These are phyloP conservation scores for Castanea crenata DNA, from an alignment of 306 rosid genomes.

Conservation along the genomic window DNA sequence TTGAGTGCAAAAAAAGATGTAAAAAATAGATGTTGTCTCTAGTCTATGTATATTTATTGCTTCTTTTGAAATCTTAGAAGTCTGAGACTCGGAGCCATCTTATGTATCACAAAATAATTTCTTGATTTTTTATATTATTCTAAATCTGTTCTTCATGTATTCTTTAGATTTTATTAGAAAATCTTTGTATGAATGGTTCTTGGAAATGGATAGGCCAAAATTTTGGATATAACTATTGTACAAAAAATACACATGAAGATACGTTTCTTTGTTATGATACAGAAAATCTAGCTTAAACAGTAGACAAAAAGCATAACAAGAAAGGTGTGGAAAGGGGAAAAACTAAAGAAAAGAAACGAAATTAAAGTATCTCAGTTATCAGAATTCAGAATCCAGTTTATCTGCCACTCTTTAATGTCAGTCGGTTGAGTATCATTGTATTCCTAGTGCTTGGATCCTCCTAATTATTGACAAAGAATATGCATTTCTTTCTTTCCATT, in stretches of 20 bases:
- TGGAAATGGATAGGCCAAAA: neutral
- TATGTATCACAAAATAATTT: neutral
- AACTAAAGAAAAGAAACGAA: slow-evolving; percentile 15
- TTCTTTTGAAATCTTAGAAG: neutral
- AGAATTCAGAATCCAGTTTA: slow-evolving; percentile 4
- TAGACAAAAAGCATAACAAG: slow-evolving; percentile 19
- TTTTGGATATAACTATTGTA: neutral
- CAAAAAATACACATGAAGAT: slow-evolving; percentile 10
- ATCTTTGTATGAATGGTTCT: neutral
- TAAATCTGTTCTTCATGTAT: neutral
- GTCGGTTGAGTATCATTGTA: slow-evolving; percentile 48
- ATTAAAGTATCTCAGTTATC: neutral
- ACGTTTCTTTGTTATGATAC: slow-evolving; percentile 19
- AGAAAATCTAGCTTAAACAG: slow-evolving; percentile 18
- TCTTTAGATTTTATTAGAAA: neutral
- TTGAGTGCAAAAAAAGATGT: neutral
- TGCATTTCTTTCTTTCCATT: slow-evolving; percentile 66
- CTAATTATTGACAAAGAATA: slow-evolving; percentile 55
- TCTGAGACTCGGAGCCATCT: neutral
- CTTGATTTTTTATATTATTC: neutral
- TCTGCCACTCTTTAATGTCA: slow-evolving; percentile 6
- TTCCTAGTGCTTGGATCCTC: slow-evolving; percentile 93
- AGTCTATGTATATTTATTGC: neutral
- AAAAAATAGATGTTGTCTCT: neutral
- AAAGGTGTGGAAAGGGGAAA: slow-evolving; percentile 1